Base-by-base conservation (phyloP, 1,284 basidiomycete genomes). In the Exobasidium cylindrosporum region DNA sequence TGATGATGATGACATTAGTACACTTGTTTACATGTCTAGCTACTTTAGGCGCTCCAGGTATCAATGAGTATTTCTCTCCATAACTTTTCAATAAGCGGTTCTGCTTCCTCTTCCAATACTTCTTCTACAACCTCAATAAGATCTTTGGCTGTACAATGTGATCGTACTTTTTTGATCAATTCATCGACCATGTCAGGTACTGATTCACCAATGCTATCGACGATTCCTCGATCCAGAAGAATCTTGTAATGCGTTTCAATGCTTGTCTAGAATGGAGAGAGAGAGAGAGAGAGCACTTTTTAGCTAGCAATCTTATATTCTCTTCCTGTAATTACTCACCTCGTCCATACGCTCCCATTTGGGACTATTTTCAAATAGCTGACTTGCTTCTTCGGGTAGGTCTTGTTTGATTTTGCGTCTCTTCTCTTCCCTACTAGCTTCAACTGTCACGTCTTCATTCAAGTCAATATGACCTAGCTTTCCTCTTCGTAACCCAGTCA, bases 31-130 rank as follows among this genome's bases (percentile, higher is more conserved):
- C n/a, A n/a, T n/a, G n/a, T n/a, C n/a, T n/a, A n/a, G n/a, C n/a
- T n/a, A n/a, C n/a, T 17, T 40, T 17, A 40, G 35, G 17, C 35
- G 17, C 35, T 40, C 35, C 35, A 40, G 35, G 47, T 50, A 23
- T 76, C 73, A 40, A 70, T 63, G 7, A 78, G 31, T n/a, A 78
- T 54, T 7, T 66, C 59, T 3, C 69, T 62, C 76, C 76, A 78
- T 6, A 76, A 63, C 54, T 62, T 65, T 17, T 60, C 70, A 30
- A 78, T 74, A 28, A 78, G 63, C 1, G 63, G 53, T 52, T 63
- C 61, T 11, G 73, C 74, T 61, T 78, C 76, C 26, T 77, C 75
- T 29, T 68, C 76, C 56, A 78, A 58, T 63, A 78, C 76, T 1
- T 73, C 74, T 58, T 73, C 74, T 10, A 78, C 63, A 21, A 61